A percentile compares a stretch with the other conserved stretches of the same genome.
phyloP scores from a whole-genome alignment of 306 rosid species.

The Sophora flavescens region DNA sequence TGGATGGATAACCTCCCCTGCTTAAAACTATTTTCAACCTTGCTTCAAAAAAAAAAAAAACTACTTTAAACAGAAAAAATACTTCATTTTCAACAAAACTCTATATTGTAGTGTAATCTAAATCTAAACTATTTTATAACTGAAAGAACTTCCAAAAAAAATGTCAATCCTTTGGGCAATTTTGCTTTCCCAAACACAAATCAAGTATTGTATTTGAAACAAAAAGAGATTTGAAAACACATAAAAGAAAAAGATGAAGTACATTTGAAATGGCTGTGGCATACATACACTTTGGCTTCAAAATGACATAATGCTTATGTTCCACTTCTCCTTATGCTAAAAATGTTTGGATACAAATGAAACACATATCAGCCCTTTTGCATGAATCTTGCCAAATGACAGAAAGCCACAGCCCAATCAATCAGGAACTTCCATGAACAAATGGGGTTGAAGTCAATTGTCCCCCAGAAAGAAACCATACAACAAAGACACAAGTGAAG shows the following conservation, averaged over 20 bases:
- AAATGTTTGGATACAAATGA: background rate
- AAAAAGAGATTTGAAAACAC: background rate
- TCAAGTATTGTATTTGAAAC: background rate
- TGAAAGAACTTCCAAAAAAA: too few relatives aligned
- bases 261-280: background rate
- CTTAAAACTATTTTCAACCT: too few relatives aligned
- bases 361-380: background rate
- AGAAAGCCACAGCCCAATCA: background rate
- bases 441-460: conserved; percentile 12
- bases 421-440: background rate
- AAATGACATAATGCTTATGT: background rate
- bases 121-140: too few relatives aligned
- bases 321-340: background rate
- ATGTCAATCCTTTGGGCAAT: background rate
- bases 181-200: background rate
- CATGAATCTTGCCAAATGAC: conserved; percentile 1
- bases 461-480: background rate
- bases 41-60: too few relatives aligned
- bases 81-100: too few relatives aligned
- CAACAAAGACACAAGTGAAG: conserved; percentile 5
- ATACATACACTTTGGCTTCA: background rate
- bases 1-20: too few relatives aligned
- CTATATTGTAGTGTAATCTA: too few relatives aligned
- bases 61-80: too few relatives aligned
- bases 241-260: background rate